Evolutionary conservation across 2,329 filamentous ascomycete species (phyloP), one percentile per base, ranked within the genome.

Genomic region (Rhynchosporium graminicola): DNA sequence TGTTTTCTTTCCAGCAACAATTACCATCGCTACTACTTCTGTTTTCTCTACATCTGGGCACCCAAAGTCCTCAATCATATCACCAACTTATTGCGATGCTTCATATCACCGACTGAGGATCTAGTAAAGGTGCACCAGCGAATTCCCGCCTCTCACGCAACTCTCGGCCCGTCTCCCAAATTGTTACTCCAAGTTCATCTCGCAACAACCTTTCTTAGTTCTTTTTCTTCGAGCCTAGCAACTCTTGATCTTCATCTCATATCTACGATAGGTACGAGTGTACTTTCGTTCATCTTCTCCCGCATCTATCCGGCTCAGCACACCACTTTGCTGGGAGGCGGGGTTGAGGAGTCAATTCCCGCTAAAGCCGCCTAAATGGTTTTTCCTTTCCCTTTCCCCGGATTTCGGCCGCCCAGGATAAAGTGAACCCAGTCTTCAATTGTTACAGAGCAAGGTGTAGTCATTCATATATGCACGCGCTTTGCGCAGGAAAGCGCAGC

Each of bases 361-460:
- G 57, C 62, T 60, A 47, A 42, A 60, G 50, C 55, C 50, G 62
- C 62, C 62, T 64, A 64, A 61, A 64, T 52, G 50, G 52, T 56
- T 52, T 57, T 60, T 58, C 57, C 57, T 31, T 55, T 50, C 29
- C 20, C 59, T 38, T 62, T 60, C 63, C 63, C 63, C 63, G 60
- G 63, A 61, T 62, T 65, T 62, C 57, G 63, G 57, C 45, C 52
- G 46, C 28, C 28, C n/a, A 54, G 55, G 62, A 58, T 55, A 60
- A 57, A 57, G 42, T 31, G 42, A n/a, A 43, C 20, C 13, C 47
- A 15, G 42, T 20, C 20, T 20, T 20, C 45, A 36, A 36, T 36
- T 43, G 20, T 58, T 36, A 28, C 33, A 58, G 28, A 46, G 40
- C 9, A 40, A 46, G 26, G 40, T 10, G 38, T 46, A 57, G 52